A percentile compares a stretch with the other conserved stretches of the same genome.
Evolutionary conservation across 768 basidiomycete species (phyloP).

Genomic region (Tricholoma bakamatsutake): DNA sequence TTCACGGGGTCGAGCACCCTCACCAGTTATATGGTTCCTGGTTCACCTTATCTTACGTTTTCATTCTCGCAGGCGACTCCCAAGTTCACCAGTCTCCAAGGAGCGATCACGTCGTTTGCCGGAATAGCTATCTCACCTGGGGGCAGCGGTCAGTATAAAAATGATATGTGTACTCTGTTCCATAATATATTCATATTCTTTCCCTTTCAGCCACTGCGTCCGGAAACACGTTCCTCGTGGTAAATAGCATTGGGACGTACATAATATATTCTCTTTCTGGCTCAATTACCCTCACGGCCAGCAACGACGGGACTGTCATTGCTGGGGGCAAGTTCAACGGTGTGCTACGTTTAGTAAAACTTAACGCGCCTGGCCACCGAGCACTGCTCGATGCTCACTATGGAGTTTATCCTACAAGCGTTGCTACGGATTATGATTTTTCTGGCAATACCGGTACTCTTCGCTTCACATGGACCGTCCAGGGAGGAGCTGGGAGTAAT

Average conservation of each 20-base stretch:
- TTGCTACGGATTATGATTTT: slow-evolving; percentile 24
- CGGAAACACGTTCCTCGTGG: slow-evolving; percentile 24
- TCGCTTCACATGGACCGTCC: slow-evolving; percentile 26
- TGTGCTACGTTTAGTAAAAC: slow-evolving; percentile 24
- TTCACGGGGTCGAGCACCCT: slow-evolving; percentile 25
- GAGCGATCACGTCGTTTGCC: slow-evolving; percentile 24
- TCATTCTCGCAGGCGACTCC: slow-evolving; percentile 25
- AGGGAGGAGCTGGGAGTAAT: slow-evolving; percentile 20
- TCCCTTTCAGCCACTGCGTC: slow-evolving; percentile 15
- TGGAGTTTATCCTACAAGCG: slow-evolving; percentile 25
- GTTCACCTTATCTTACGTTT: slow-evolving; percentile 29
- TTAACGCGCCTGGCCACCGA: slow-evolving; percentile 20
- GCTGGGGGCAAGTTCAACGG: slow-evolving; percentile 21
- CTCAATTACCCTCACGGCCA: slow-evolving; percentile 22
- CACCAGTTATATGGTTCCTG: slow-evolving; percentile 27
- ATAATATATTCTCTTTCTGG: slow-evolving; percentile 27
- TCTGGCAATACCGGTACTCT: slow-evolving; percentile 23
- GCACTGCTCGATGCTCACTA: slow-evolving; percentile 24
- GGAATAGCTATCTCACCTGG: slow-evolving; percentile 19
- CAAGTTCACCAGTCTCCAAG: slow-evolving; percentile 22
- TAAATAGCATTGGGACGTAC: slow-evolving; percentile 25
- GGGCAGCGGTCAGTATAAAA: slow-evolving; percentile 11
- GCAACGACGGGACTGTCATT: slow-evolving; percentile 16
- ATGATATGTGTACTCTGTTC: background rate
- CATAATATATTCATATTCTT: background rate